Evolutionary conservation across 2,329 filamentous ascomycete genomes (phyloP).

Genomic region (Exophiala aquamarina): DNA sequence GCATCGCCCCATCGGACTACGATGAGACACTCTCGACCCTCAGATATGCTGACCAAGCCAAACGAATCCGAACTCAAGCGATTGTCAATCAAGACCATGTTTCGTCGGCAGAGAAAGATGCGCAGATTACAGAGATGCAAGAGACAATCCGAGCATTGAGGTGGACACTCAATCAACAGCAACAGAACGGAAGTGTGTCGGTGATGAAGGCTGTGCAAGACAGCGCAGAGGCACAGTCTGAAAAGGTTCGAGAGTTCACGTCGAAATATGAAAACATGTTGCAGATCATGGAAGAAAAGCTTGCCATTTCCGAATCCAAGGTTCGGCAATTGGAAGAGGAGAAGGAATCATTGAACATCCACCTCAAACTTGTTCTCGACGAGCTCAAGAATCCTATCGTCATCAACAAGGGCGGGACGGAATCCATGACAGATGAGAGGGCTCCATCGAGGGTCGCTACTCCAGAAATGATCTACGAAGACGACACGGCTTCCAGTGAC

Average conservation of each 20-base stretch:
- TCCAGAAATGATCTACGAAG: constrained; percentile 28
- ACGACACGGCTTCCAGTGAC: constrained; percentile 41
- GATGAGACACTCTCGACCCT: constrained; percentile 95
- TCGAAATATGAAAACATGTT: constrained; percentile 86
- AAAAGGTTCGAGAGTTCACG: constrained; percentile 92
- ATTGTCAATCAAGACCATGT: constrained; percentile 95
- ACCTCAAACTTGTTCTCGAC: constrained; percentile 80
- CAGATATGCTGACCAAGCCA: constrained; percentile 95
- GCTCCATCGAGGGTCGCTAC: constrained; percentile 23
- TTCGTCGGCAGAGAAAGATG: constrained; percentile 87
- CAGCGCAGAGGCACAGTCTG: constrained; percentile 74
- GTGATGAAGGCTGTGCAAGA: constrained; percentile 71
- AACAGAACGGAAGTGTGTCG: constrained; percentile 27
- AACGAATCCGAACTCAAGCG: constrained; percentile 91
- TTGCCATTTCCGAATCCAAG: constrained; percentile 88
- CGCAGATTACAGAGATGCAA: constrained; percentile 90
- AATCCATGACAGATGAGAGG: constrained; percentile 4
- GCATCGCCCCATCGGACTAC: constrained; percentile 92
- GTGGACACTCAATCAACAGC: constrained; percentile 62
- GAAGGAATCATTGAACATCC: constrained; percentile 84
- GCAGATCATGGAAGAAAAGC: constrained; percentile 91
- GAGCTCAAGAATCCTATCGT: constrained; percentile 92
- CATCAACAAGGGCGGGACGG: constrained; percentile 33
- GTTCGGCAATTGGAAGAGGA: constrained; percentile 86
- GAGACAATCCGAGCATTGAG: constrained; percentile 89